Percentiles rank a stretch among this genome's conserved stretches.
These are phyloP conservation scores for Dryas drummondii DNA, from an alignment of 306 rosid genomes.

Conservation along the genomic window DNA sequence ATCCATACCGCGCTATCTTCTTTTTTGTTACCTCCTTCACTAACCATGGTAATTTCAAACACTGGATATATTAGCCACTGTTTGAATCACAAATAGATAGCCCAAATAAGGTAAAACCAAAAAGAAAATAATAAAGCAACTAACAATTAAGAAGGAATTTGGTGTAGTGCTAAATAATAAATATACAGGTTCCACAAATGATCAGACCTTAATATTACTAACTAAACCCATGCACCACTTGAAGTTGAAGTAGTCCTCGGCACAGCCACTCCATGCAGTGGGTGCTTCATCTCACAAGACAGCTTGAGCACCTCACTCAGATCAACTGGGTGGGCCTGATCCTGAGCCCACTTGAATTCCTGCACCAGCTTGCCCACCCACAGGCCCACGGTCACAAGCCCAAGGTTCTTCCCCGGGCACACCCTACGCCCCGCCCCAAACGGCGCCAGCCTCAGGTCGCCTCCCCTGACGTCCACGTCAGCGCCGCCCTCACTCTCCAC, in stretches of 20 bases:
- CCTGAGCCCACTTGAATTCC: conserved; percentile 38
- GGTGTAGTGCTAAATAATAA: no score
- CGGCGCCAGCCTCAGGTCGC: conserved; percentile 53
- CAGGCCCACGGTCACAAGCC: conserved; percentile 39
- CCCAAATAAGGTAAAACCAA: no score
- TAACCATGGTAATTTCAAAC: no score
- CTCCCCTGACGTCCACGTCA: conserved; percentile 52
- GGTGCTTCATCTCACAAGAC: conserved; percentile 55
- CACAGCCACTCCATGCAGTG: conserved; percentile 34
- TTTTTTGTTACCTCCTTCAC: no score
- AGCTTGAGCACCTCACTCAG: conserved; percentile 49
- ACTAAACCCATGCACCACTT: no score
- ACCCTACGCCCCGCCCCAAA: conserved; percentile 62
- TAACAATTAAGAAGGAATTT: no score
- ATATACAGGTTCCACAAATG: no score
- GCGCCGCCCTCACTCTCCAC: conserved; percentile 27
- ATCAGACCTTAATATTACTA: no score
- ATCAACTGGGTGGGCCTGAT: conserved; percentile 30
- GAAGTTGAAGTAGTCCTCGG: not conserved
- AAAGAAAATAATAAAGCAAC: no score
- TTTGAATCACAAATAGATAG: no score
- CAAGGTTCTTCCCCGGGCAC: conserved; percentile 56
- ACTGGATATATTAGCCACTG: no score
- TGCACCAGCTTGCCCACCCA: conserved; percentile 55
- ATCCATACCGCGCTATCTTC: no score